phyloP scores from a whole-genome alignment of 176 grass and related monocot genomes.

The Aegilops bicornis region DNA sequence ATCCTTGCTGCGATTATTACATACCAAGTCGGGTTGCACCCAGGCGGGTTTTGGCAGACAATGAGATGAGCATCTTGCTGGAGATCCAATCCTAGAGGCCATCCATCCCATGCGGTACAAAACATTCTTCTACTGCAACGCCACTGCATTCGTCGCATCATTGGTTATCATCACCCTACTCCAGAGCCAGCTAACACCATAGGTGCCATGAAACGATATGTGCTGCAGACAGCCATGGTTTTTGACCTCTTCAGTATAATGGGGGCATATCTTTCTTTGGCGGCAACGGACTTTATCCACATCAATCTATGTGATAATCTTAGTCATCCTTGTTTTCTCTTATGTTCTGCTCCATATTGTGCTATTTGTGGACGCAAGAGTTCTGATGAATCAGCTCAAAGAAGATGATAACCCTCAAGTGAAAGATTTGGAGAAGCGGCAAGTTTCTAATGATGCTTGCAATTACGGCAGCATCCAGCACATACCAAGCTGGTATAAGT shows the following conservation, averaged over 20 bases:
- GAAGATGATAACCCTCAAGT: not conserved
- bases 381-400: not conserved
- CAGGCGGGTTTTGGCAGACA: not conserved
- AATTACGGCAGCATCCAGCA: not conserved
- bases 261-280: no score
- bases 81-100: not conserved
- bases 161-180: not conserved
- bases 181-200: not conserved
- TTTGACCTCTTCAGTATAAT: not conserved
- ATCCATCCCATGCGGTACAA: not conserved
- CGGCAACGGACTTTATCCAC: not conserved
- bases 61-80: not conserved
- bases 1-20: not conserved
- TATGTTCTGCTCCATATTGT: not conserved
- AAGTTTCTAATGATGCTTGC: not conserved
- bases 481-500: not conserved
- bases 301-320: not conserved
- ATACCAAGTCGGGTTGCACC: not conserved
- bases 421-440: slow-evolving; percentile 2
- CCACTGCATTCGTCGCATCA: not conserved
- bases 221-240: not conserved
- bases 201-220: not conserved
- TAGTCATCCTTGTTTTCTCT: not conserved
- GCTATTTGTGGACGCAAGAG: not conserved
- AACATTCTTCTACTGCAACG: not conserved